Evolutionary conservation across 768 basidiomycete species (phyloP).

Genomic region (Boletus reticuloceps): DNA sequence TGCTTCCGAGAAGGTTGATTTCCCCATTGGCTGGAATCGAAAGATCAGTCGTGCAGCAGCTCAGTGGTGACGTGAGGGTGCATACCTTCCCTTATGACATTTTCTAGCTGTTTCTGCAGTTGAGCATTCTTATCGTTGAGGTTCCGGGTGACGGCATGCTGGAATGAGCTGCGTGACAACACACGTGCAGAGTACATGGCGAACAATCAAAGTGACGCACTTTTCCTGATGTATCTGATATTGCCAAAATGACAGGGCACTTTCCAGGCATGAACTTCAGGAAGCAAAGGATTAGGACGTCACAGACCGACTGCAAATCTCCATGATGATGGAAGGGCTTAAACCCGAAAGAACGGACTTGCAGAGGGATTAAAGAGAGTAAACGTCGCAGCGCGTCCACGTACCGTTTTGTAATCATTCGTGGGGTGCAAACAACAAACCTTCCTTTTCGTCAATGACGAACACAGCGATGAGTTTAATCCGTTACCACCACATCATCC

Average conservation of each 20-base stretch:
- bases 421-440: slow-evolving; percentile 81
- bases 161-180: slow-evolving; percentile 49
- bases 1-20: slow-evolving; percentile 65
- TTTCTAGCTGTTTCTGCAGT: slow-evolving; percentile 81
- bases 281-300: neutral
- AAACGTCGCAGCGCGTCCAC: slow-evolving; percentile 30
- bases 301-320: slow-evolving; percentile 74
- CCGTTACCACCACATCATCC: slow-evolving; percentile 59
- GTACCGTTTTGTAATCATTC: slow-evolving; percentile 89
- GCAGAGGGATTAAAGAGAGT: slow-evolving; percentile 1
- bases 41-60: neutral
- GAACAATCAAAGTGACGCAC: slow-evolving; percentile 34
- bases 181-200: neutral
- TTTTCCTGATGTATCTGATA: slow-evolving; percentile 87
- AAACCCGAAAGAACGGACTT: slow-evolving; percentile 86
- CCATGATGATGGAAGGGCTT: slow-evolving; percentile 69
- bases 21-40: slow-evolving; percentile 66
- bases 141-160: slow-evolving; percentile 79
- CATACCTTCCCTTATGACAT: slow-evolving; percentile 79
- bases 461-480: neutral
- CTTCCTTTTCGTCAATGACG: slow-evolving; percentile 34
- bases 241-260: slow-evolving; percentile 88
- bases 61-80: neutral
- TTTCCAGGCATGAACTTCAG: slow-evolving; percentile 25
- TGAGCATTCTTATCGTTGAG: slow-evolving; percentile 81